Base-by-base conservation (phyloP, 345 rosid genomes). In the Eucalyptus polyanthemos region DNA sequence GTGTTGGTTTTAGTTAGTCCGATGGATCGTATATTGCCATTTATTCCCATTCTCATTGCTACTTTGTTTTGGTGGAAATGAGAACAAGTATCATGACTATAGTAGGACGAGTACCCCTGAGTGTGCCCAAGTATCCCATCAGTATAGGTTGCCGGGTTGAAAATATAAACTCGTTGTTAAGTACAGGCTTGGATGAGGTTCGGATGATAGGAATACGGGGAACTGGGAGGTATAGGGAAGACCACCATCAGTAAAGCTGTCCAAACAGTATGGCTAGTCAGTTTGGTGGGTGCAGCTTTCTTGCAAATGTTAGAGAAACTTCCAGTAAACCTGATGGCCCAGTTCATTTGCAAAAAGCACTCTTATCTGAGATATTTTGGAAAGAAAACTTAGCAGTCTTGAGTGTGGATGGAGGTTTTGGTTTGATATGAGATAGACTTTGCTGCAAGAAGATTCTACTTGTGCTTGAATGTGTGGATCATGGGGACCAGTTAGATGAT, bases 221-320 rank as follows among this genome's bases (percentile, higher is more conserved):
- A 40, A 40, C 40, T 40, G 40, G 40, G 40, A 40, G 40, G 40
- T 40, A 40, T 40, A 40, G 40, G 40, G 40, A 40, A 40, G 40
- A 40, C 40, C 40, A 40, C 40, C 40, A 40, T 40, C 40, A 5
- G 5, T 40, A 40, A 34, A 40, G 40, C 40, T 40, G 40, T 40
- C 40, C 40, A 40, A 90, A 91, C 50, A 7, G 45, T 31, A 80
- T 92, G 16, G 81, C 89, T 27, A 45, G 80, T 22, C 53, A 25
- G 25, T 95, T 94, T 72, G 91, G 93, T 19, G 91, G 92, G 31
- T 86, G 87, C 27, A 86, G 88, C 90, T 90, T 95, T 17, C 76
- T 92, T 22, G 80, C 86, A 19, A 91, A 92, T 86, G 95, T 94
- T 37, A 91, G 93, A 87, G 91, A 92, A 88, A 90, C 19, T 6